Evolutionary conservation across 164 flowering plant genomes (phyloP).

Genomic region (Macadamia tetraphylla): DNA sequence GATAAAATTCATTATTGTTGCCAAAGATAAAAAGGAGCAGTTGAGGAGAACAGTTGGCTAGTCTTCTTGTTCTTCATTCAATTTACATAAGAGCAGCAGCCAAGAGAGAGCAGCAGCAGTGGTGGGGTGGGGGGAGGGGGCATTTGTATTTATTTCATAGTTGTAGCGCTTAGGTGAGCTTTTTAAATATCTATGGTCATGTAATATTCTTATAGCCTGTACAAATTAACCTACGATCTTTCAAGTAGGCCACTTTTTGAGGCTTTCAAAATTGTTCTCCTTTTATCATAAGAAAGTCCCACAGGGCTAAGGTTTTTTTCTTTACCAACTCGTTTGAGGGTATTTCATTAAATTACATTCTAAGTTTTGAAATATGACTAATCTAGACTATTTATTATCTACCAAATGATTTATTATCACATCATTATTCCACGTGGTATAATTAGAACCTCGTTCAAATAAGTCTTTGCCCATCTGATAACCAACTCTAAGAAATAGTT

Average conservation of each 20-base stretch:
- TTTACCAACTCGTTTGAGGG: too few relatives aligned
- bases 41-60: slow-evolving; percentile 6
- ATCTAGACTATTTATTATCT: too few relatives aligned
- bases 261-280: not conserved
- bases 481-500: too few relatives aligned
- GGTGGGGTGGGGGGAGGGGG: slow-evolving; percentile 3
- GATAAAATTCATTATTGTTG: not conserved
- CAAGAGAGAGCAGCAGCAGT: slow-evolving; percentile 1
- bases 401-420: too few relatives aligned
- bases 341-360: too few relatives aligned
- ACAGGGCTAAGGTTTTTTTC: too few relatives aligned
- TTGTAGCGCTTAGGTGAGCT: slow-evolving; percentile 11
- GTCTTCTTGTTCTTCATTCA: slow-evolving; percentile 6
- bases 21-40: slow-evolving; percentile 6
- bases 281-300: too few relatives aligned
- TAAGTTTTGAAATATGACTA: too few relatives aligned
- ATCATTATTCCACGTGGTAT: too few relatives aligned
- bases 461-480: too few relatives aligned
- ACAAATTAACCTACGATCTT: slow-evolving; percentile 7
- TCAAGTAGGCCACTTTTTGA: slow-evolving; percentile 4
- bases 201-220: slow-evolving; percentile 9
- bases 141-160: slow-evolving; percentile 24
- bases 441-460: too few relatives aligned
- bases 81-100: slow-evolving; percentile 15
- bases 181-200: not conserved